Conservation (phyloP, 148 eudicot genomes). For the Chenopodium berlandieri region DNA sequence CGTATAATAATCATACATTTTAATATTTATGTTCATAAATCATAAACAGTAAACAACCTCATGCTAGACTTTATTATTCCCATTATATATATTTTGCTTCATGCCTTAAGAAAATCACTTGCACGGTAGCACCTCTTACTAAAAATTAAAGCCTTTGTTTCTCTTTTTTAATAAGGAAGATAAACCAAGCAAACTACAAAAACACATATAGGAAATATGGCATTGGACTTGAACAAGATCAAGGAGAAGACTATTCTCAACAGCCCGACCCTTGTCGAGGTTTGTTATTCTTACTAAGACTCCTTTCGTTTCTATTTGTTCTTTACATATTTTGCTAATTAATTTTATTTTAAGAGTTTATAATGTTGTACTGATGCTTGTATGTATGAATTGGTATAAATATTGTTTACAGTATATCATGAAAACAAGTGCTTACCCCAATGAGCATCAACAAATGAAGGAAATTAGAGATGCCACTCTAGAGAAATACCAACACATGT, state of each 20-base stretch:
- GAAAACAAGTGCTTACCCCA: slow-evolving; percentile 48
- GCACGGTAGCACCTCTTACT: not conserved
- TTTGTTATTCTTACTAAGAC: not conserved
- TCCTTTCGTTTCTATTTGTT: too few species aligned
- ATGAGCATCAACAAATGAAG: slow-evolving; percentile 48
- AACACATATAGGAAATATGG: not conserved
- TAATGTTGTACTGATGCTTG: not conserved
- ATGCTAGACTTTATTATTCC: too few species aligned
- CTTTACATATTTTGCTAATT: too few species aligned
- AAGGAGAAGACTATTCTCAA: slow-evolving; percentile 15
- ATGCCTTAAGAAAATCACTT: not conserved
- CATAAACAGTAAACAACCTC: too few species aligned
- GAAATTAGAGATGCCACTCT: slow-evolving; percentile 39
- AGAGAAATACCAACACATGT: slow-evolving; percentile 21
- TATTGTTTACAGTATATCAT: slow-evolving; percentile 37
- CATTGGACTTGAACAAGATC: not conserved
- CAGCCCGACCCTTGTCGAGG: slow-evolving; percentile 9
- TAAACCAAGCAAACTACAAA: not conserved
- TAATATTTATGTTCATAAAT: too few species aligned
- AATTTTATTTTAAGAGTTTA: too few species aligned
- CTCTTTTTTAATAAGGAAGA: not conserved
- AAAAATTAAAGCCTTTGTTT: not conserved
- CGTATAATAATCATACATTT: too few species aligned
- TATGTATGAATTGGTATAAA: not conserved
- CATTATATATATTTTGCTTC: too few species aligned